phyloP scores from a whole-genome alignment of 129 eudicot species.

The Chrysanthemum seticuspe region DNA sequence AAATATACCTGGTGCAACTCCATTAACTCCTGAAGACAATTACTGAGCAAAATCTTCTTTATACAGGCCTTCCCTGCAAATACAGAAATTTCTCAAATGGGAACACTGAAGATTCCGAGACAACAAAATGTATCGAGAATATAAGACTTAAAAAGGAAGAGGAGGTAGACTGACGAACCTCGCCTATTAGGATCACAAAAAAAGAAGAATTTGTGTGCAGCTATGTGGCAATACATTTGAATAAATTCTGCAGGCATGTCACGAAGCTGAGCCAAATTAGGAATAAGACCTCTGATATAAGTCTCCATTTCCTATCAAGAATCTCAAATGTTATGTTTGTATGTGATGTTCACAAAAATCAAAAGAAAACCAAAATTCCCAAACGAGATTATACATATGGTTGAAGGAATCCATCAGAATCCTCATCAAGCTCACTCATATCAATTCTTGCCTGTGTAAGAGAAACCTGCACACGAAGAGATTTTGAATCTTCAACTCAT shows the following conservation, averaged over 20 bases:
- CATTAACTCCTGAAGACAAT: constrained; percentile 92
- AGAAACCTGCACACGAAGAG: constrained; percentile 55
- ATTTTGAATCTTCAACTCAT: not conserved
- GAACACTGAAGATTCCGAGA: constrained; percentile 7
- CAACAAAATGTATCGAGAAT: not conserved
- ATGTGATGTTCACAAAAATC: not conserved
- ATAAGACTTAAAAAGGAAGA: not conserved
- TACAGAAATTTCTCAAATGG: constrained; percentile 11
- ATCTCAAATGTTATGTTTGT: not conserved
- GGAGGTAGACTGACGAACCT: constrained; percentile 50
- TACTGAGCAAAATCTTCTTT: constrained; percentile 85
- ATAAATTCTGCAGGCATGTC: constrained; percentile 78
- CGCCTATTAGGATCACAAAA: constrained; percentile 87
- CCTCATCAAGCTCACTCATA: constrained; percentile 99
- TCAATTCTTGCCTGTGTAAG: constrained; percentile 96
- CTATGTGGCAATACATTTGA: constrained; percentile 91
- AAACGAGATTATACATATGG: constrained; percentile 51
- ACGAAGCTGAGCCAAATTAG: constrained; percentile 84
- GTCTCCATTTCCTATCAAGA: constrained; percentile 81
- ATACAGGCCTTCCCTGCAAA: constrained; percentile 91
- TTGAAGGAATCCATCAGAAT: constrained; percentile 96
- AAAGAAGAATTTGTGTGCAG: constrained; percentile 90
- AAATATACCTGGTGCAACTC: constrained; percentile 81
- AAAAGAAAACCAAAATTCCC: not conserved
- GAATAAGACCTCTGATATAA: constrained; percentile 88